Percentiles rank a stretch among this genome's conserved stretches.
These are phyloP conservation scores for Coccomyxa sp. DNA, from an alignment of 139 green algal genomes.

Conservation along the genomic window DNA sequence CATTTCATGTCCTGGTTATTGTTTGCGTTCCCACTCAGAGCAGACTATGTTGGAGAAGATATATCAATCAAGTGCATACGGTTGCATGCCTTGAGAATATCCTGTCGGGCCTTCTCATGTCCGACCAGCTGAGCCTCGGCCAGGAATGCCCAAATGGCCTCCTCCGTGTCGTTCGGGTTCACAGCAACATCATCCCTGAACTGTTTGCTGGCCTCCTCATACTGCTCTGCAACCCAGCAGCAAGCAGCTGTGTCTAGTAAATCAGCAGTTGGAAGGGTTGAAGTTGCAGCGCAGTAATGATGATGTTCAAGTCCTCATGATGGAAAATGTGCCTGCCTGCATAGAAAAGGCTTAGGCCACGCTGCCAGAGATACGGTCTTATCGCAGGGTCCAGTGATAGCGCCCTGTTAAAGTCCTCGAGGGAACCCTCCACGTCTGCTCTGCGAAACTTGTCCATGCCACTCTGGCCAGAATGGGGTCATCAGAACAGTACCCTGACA, in stretches of 20 bases:
- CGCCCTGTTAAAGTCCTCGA: slow-evolving; percentile 57
- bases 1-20: neutral
- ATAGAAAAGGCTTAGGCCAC: slow-evolving; percentile 79
- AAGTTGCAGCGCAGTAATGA: neutral
- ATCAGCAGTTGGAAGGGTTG: neutral
- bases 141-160: slow-evolving; percentile 83
- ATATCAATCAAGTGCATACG: neutral
- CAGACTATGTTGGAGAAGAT: neutral
- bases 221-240: slow-evolving; percentile 8
- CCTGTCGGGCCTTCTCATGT: slow-evolving; percentile 40
- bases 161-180: slow-evolving; percentile 91
- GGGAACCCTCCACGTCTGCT: slow-evolving; percentile 52
- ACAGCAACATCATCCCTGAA: slow-evolving; percentile 72
- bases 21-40: neutral
- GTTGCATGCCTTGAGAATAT: slow-evolving; percentile 37
- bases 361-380: slow-evolving; percentile 39
- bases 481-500: too few species aligned
- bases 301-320: neutral
- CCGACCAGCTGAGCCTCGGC: slow-evolving; percentile 69
- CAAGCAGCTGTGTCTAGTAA: neutral
- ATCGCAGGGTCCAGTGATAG: slow-evolving; percentile 34
- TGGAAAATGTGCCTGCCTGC: neutral
- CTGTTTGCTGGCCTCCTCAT: slow-evolving; percentile 51
- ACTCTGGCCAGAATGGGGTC: neutral
- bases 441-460: slow-evolving; percentile 14